phyloP scores from a whole-genome alignment of 148 eudicot genomes.

The Amaranthus cruentus region DNA sequence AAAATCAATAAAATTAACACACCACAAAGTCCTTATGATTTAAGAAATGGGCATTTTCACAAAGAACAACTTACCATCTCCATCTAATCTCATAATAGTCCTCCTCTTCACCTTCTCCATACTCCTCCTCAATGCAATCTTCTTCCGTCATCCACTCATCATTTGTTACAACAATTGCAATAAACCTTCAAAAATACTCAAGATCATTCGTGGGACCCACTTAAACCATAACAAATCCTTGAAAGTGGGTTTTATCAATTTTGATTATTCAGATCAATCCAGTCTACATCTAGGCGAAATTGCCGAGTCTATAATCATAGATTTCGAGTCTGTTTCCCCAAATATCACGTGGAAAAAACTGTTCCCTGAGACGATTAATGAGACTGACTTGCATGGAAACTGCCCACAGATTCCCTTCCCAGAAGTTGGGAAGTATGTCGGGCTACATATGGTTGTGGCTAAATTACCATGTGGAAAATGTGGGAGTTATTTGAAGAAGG shows the following conservation, averaged over 20 bases:
- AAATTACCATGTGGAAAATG: constrained; percentile 36
- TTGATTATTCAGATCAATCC: constrained; percentile 14
- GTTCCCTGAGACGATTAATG: constrained; percentile 58
- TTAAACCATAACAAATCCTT: constrained; percentile 10
- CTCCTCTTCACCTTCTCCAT: constrained; percentile 20
- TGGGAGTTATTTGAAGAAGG: constrained; percentile 13
- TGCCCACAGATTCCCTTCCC: constrained; percentile 71
- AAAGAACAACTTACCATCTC: constrained; percentile 14
- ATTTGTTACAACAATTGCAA: constrained; percentile 1
- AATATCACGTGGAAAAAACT: constrained; percentile 38
- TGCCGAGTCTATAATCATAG: constrained; percentile 23
- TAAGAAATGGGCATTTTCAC: constrained; percentile 13
- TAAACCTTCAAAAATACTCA: constrained; percentile 40
- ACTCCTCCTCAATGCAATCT: constrained; percentile 24
- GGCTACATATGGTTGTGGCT: constrained; percentile 49
- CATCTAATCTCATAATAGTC: constrained; percentile 15
- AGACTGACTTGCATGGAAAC: constrained; percentile 21
- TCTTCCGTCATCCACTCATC: constrained; percentile 15
- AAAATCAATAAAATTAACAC: too few relatives aligned
- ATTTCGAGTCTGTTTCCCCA: constrained; percentile 30
- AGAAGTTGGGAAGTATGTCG: constrained; percentile 19
- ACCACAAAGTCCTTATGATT: neutral
- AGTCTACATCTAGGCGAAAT: constrained; percentile 17
- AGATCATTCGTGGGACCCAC: constrained; percentile 18
- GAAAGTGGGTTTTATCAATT: constrained; percentile 53